Evolutionary conservation across 345 rosid species (phyloP), one percentile per base, ranked within the genome.

Genomic region (Erodium maritimum): DNA sequence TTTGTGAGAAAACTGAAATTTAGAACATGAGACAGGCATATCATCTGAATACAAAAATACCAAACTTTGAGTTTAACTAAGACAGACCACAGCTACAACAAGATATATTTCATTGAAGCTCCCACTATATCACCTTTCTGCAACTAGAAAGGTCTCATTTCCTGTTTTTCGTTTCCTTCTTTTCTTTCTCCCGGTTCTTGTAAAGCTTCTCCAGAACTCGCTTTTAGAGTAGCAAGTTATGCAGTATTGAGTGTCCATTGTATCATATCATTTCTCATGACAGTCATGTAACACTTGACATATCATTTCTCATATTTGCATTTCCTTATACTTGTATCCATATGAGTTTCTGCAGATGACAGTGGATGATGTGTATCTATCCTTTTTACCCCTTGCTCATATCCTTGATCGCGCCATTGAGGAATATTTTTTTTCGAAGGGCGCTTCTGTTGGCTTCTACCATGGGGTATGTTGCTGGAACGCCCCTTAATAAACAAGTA

Each of bases 371-470:
- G 94, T 86, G 42, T 93, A 88, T 69, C 79, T 93, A 56, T 93
- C 96, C n/a, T 93, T 93, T 76, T 71, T 91, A 57, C 99, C 99
- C 2, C 86, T 93, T 58, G 96, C 99, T 67, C 99, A 93, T 69
- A 70, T 83, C 56, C 89, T 93, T 57, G 99, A 93, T 63, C 95
- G 99, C 25, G 50, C 58, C 74, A 81, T 86, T 52, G 96, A 93
- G 67, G 96, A 93, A 71, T 86, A 83, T 54, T 89, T 93, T 71
- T 80, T 88, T 65, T 68, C 76, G 33, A 93, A 75, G 67, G 99
- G 99, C 25, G 99, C 99, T 70, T 83, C 99, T 29, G 79, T 93
- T 45, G 99, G 99, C 66, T 93, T 80, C 71, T 93, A 85, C 68
- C 96, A 93, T 61, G 99, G 96, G 81, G 99, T 93, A 81, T 23